These are phyloP conservation scores for Moricandia arvensis DNA, from an alignment of 345 rosid genomes.

Conservation along the genomic window DNA sequence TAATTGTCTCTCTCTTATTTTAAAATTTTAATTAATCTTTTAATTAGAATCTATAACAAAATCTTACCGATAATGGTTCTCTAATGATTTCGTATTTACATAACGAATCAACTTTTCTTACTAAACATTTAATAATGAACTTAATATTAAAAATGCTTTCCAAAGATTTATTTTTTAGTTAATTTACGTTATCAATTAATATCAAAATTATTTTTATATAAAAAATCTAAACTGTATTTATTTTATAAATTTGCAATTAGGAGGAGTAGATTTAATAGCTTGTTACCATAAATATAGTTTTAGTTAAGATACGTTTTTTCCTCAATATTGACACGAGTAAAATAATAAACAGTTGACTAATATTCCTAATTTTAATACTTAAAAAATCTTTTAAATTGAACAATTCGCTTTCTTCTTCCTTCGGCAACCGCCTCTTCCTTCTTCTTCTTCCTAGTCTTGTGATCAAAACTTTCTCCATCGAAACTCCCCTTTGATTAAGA, in stretches of 20 bases:
- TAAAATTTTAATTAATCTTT: no score
- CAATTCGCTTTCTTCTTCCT: not conserved
- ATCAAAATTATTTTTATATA: not conserved
- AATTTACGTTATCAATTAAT: no score
- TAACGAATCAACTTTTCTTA: not conserved
- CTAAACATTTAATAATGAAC: not conserved
- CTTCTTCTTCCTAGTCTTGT: not conserved
- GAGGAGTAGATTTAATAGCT: not conserved
- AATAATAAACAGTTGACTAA: not conserved
- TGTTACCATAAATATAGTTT: not conserved
- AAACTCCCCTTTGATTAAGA: not conserved
- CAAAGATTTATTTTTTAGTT: not conserved
- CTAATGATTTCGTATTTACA: not conserved
- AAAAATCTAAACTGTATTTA: not conserved
- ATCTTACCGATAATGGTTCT: no score
- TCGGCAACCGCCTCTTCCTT: not conserved
- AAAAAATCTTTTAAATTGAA: not conserved
- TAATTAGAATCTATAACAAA: no score
- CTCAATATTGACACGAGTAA: not conserved
- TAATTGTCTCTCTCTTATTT: no score
- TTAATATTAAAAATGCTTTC: not conserved
- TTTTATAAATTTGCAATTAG: not conserved
- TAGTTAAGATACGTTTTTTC: not conserved
- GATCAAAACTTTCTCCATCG: constrained; percentile 3
- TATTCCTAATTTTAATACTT: not conserved